These are phyloP conservation scores for Apiospora pterosperma DNA, from an alignment of 2,329 filamentous ascomycete genomes.

Conservation along the genomic window DNA sequence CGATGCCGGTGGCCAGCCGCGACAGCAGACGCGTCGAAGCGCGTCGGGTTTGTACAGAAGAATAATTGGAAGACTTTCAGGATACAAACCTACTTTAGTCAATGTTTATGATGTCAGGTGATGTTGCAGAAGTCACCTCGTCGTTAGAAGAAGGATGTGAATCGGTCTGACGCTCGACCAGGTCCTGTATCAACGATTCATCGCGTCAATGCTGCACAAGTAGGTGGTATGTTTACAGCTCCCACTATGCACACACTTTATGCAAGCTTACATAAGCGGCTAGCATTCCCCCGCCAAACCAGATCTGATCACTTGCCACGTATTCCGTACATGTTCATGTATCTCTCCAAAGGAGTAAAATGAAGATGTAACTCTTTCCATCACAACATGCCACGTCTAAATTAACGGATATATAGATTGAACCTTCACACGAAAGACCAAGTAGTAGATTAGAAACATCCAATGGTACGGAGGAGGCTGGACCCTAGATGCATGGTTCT, in stretches of 20 bases:
- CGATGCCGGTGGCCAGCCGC: not conserved
- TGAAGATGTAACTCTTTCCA: not conserved
- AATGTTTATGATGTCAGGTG: not conserved
- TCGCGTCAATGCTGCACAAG: not conserved
- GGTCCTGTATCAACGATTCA: not conserved
- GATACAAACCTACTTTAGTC: not conserved
- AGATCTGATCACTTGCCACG: not conserved
- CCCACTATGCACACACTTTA: not conserved
- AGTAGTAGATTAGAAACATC: too few relatives aligned
- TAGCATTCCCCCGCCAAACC: not conserved
- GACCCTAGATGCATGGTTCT: not conserved
- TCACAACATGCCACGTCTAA: not conserved
- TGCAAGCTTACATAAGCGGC: not conserved
- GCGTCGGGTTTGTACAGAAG: not conserved
- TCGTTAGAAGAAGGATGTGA: not conserved
- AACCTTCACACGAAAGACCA: not conserved
- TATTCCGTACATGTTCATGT: not conserved
- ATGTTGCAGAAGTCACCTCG: not conserved
- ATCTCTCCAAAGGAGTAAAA: not conserved
- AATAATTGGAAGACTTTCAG: not conserved
- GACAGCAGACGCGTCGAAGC: not conserved
- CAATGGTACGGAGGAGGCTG: not conserved
- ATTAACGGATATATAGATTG: not conserved
- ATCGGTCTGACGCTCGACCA: not conserved
- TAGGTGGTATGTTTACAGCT: not conserved